Evolutionary conservation across 2,329 filamentous ascomycete genomes (phyloP), one percentile per base, ranked within the genome.

Genomic region (Curvularia sp.): DNA sequence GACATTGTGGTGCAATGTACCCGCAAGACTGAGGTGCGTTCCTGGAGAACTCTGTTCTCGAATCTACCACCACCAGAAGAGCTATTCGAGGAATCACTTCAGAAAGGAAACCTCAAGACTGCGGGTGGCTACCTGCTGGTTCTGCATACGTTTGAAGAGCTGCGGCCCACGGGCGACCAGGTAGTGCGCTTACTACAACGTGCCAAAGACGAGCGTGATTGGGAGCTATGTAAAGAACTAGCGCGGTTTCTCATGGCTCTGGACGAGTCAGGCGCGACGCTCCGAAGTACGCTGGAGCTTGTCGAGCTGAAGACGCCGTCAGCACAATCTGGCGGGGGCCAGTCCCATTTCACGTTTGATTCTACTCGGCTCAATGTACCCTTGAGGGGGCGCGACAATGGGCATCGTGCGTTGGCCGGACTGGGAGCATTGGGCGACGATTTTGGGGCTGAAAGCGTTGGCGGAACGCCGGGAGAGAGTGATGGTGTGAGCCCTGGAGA

Each of bases 1-100:
- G 94, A 98, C 70, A 95, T 98, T 57, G 89, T 99, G 24, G 90
- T 99, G 20, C 95, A 96, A 78, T 99, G 95, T 78, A 97, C 95
- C 1, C 89, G 95, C 54, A 99, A 99, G 78, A 99, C 95, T 0
- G 95, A 99, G 74, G 88, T 97, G 7, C 88, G 94, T 39, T 96
- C 92, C 55, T 99, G 95, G 95, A 88, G 90, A 59, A 97, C 95
- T 0, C 83, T 99, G 1, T 99, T 99, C 76, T 88, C 89, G 4
- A 93, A 97, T 70, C 83, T 99, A 0, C 95, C 95, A 0, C 92
- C 94, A 0, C 92, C 94, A 4, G 89, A 93, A 69, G 91, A 95
- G 66, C 84, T 99, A 0, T 99, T 99, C 68, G 94, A 99, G 75
- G 92, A 97, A 75, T 94, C 93, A 4, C 81, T 99, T 9, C 88